Evolutionary conservation across 2,329 filamentous ascomycete species (phyloP).

Genomic region (Penicillium aurantiogriseum): DNA sequence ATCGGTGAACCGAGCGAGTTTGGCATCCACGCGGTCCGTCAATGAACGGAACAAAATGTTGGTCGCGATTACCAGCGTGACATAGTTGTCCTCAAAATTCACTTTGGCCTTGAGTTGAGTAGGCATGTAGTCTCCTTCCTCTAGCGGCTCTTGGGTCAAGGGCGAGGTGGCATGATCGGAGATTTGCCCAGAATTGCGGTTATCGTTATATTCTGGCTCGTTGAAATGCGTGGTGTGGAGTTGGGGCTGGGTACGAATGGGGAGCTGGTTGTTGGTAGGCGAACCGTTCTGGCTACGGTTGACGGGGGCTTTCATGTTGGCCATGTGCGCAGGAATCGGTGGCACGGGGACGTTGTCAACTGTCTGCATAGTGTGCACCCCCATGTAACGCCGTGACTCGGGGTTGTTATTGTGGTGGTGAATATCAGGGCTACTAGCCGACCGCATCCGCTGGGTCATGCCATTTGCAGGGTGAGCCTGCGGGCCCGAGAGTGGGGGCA

Average conservation of each 20-base stretch:
- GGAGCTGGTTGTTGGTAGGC: slow-evolving; percentile 65
- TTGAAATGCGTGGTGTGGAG: slow-evolving; percentile 38
- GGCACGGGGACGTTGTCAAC: slow-evolving; percentile 66
- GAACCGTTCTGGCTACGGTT: slow-evolving; percentile 79
- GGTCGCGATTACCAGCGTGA: slow-evolving; percentile 92
- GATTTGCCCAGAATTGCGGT: slow-evolving; percentile 27
- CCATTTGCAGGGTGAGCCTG: slow-evolving; percentile 53
- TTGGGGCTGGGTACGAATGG: slow-evolving; percentile 57
- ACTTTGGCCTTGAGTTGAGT: slow-evolving; percentile 96
- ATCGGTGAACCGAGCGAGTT: slow-evolving; percentile 80
- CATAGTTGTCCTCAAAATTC: slow-evolving; percentile 85
- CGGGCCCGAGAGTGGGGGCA: slow-evolving; percentile 65
- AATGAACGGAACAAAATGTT: slow-evolving; percentile 93
- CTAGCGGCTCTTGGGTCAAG: slow-evolving; percentile 32
- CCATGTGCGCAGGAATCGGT: slow-evolving; percentile 70
- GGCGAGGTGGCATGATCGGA: slow-evolving; percentile 36
- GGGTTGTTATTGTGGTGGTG: slow-evolving; percentile 58
- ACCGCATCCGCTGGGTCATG: slow-evolving; percentile 70
- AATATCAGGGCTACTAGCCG: slow-evolving; percentile 94
- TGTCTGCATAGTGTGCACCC: slow-evolving; percentile 55
- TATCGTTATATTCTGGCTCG: slow-evolving; percentile 40
- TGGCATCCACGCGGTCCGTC: slow-evolving; percentile 93
- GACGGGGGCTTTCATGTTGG: slow-evolving; percentile 59
- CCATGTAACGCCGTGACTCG: slow-evolving; percentile 50
- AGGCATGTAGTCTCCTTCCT: slow-evolving; percentile 47